Base-by-base conservation (phyloP, 2,329 filamentous ascomycete genomes). In the Neofusicoccum ribis region DNA sequence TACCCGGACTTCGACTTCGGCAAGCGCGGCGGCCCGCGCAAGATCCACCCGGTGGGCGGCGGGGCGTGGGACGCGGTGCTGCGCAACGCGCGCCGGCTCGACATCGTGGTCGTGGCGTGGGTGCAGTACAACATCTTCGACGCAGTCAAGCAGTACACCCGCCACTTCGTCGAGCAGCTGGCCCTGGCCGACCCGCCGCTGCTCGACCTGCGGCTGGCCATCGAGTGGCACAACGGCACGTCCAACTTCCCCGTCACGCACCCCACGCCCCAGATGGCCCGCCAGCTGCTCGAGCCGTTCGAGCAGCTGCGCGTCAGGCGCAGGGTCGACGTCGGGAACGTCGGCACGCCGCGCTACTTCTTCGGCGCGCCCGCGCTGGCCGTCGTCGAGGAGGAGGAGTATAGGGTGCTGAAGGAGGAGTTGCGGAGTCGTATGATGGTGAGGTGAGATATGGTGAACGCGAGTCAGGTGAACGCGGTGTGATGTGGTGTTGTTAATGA, bases 151-250 rank as follows among this genome's bases (percentile, higher is more conserved):
- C 17, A 6, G 41, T 58, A 64, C 62, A 31, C 37, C 31, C 23
- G 7, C 4, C 44, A 58, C n/a, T 20, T 58, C 4, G 50, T 43
- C 41, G 34, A 52, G 3, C 7, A 31, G 12, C 31, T 58, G 5
- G 9, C 17, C 12, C 31, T 3, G 8, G 43, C 36, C 14, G 31
- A 27, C 14, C 37, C 41, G 23, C 36, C 50, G 41, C 43, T 36
- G 17, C 6, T 47, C n/a, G 41, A 49, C 3, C 9, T 44, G 23
- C 2, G 50, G 1, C 3, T 52, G 15, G 3, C 7, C 41, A 34
- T 64, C 41, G 62, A 64, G 41, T 64, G 62, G 62, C 62, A 64
- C 27, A 64, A 64, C 27, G 62, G 62, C n/a, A 49, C 44, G 14
- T 39, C 43, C 2, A 58, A 56, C 12, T 64, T 64, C 43, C 62